These are phyloP conservation scores for Barnettozyma wickerhamii DNA, from an alignment of 805 yeast genomes.

Conservation along the genomic window DNA sequence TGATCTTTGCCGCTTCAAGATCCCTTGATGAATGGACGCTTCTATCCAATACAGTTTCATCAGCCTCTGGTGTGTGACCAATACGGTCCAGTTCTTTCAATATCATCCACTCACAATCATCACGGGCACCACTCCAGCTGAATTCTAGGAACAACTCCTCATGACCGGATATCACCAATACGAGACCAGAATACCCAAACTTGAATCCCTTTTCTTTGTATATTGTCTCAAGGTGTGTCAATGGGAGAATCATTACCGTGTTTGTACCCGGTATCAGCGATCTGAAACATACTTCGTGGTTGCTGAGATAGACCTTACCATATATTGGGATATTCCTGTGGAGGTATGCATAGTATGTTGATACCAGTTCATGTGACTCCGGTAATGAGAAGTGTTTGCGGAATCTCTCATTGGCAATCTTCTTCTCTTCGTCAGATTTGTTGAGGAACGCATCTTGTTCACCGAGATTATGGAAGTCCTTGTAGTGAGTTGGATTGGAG, in stretches of 20 bases:
- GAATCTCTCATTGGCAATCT: constrained; percentile 52
- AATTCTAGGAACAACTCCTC: constrained; percentile 80
- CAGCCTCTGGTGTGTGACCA: constrained; percentile 47
- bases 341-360: constrained; percentile 68
- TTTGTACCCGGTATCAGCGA: constrained; percentile 73
- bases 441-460: constrained; percentile 45
- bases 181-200: constrained; percentile 68
- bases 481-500: constrained; percentile 61
- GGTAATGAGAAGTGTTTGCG: constrained; percentile 61
- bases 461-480: constrained; percentile 36
- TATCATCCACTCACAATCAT: constrained; percentile 62
- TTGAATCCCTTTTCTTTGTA: constrained; percentile 63
- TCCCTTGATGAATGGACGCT: constrained; percentile 20
- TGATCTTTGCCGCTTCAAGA: constrained; percentile 54
- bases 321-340: constrained; percentile 71
- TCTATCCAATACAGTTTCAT: constrained; percentile 1
- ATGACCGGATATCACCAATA: constrained; percentile 63
- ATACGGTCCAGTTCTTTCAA: constrained; percentile 33
- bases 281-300: constrained; percentile 68
- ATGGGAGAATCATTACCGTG: constrained; percentile 80
- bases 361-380: constrained; percentile 45
- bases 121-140: constrained; percentile 55
- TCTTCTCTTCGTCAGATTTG: constrained; percentile 38
- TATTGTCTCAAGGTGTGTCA: constrained; percentile 65
- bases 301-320: constrained; percentile 78